Evolutionary conservation across 768 basidiomycete genomes (phyloP).

Genomic region (Russula vinacea): DNA sequence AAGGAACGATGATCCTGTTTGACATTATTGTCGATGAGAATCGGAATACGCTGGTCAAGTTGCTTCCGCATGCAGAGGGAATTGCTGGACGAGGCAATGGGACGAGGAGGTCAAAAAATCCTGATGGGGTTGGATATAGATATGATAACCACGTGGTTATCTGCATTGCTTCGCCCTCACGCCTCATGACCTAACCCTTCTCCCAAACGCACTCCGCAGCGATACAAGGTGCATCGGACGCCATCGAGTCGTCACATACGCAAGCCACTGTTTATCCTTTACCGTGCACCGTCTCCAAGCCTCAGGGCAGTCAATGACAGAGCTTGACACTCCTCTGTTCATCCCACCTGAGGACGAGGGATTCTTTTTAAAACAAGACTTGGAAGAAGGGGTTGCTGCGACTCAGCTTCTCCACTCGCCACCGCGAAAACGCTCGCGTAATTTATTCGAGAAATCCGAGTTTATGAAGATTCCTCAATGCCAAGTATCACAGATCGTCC

Average conservation of each 20-base stretch:
- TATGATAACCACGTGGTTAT: conserved; percentile 19
- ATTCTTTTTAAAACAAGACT: conserved; percentile 1
- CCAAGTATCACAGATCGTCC: conserved; percentile 14
- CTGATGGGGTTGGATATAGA: background rate
- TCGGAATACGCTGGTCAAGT: conserved; percentile 89
- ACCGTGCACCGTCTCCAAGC: background rate
- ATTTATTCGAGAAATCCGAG: conserved; percentile 16
- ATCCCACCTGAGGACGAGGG: conserved; percentile 28
- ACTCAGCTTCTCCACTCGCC: conserved; percentile 27
- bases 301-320: conserved; percentile 22
- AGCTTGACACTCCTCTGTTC: conserved; percentile 27
- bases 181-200: background rate
- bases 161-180: background rate
- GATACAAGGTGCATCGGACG: background rate
- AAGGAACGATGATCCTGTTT: conserved; percentile 91
- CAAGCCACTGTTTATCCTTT: background rate
- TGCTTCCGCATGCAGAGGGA: conserved; percentile 66
- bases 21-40: conserved; percentile 90
- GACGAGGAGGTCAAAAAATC: background rate
- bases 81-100: too few species aligned
- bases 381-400: conserved; percentile 19
- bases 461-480: conserved; percentile 4
- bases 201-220: background rate
- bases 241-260: background rate
- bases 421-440: conserved; percentile 27